These are phyloP conservation scores for Pseudopediastrum boryanum DNA, from an alignment of 139 green algal genomes.

Conservation along the genomic window DNA sequence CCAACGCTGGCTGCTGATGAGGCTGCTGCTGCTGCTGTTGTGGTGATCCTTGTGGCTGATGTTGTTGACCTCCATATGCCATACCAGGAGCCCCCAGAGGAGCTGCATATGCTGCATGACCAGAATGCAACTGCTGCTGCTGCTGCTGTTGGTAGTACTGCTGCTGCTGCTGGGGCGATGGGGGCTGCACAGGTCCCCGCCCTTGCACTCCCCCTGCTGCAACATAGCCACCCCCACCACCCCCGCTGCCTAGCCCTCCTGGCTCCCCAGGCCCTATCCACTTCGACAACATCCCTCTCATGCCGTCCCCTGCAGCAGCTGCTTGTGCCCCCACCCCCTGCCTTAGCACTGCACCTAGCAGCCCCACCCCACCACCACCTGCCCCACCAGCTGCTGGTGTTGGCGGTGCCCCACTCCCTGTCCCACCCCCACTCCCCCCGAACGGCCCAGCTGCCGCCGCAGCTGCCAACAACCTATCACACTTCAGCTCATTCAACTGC, in stretches of 20 bases:
- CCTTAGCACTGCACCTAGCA: not conserved
- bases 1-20: no score
- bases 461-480: conserved; percentile 25
- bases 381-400: conserved; percentile 24
- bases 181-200: not conserved
- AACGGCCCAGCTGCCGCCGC: not conserved
- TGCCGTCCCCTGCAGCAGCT: conserved; percentile 22
- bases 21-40: no score
- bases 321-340: conserved; percentile 33
- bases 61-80: no score
- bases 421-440: not conserved
- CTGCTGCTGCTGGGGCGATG: not conserved
- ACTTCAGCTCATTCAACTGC: conserved; percentile 32
- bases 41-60: no score
- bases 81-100: not conserved
- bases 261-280: not conserved
- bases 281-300: conserved; percentile 24
- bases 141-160: not conserved
- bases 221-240: not conserved
- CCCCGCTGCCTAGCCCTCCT: not conserved
- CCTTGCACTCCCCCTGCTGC: conserved; percentile 10
- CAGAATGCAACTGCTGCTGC: no score
- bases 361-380: not conserved
- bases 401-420: not conserved
- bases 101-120: not conserved